Conservation (phyloP, 345 rosid genomes). For the Gossypium raimondii region DNA sequence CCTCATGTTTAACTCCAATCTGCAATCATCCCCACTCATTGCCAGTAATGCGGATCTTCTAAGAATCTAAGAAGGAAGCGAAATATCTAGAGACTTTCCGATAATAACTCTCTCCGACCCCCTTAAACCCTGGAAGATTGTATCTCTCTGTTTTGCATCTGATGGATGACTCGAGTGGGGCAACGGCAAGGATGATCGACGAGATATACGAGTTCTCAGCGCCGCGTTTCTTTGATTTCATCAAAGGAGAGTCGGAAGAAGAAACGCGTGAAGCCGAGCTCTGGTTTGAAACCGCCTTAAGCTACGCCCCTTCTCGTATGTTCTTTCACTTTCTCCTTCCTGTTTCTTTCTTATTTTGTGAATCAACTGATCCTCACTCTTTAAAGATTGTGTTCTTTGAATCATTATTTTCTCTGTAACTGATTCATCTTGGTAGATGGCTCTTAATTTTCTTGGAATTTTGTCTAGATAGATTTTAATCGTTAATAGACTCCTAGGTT, state of each 20-base stretch:
- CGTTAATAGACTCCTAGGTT: too few relatives aligned
- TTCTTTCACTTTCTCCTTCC: conserved; percentile 39
- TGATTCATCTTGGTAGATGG: not conserved
- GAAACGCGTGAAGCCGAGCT: conserved; percentile 66
- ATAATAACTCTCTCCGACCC: not conserved
- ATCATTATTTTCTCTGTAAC: not conserved
- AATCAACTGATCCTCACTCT: not conserved
- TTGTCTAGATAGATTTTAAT: too few relatives aligned
- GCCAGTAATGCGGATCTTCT: not conserved
- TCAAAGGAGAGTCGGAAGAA: conserved; percentile 60
- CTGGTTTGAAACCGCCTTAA: conserved; percentile 71
- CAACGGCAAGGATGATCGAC: conserved; percentile 37
- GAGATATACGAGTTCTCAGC: conserved; percentile 83
- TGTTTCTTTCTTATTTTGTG: not conserved
- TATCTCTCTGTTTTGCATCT: not conserved
- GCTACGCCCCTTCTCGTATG: conserved; percentile 94
- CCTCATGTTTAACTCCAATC: conserved; percentile 28
- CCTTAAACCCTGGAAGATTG: not conserved
- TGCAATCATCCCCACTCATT: not conserved
- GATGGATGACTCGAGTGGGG: not conserved
- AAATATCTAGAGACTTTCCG: not conserved
- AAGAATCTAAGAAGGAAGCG: not conserved
- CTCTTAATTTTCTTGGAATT: conserved; percentile 7
- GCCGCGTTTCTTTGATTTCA: conserved; percentile 82
- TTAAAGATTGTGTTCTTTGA: not conserved